Evolutionary conservation across 2,329 filamentous ascomycete genomes (phyloP).

Genomic region (Acrocalymma vagum): DNA sequence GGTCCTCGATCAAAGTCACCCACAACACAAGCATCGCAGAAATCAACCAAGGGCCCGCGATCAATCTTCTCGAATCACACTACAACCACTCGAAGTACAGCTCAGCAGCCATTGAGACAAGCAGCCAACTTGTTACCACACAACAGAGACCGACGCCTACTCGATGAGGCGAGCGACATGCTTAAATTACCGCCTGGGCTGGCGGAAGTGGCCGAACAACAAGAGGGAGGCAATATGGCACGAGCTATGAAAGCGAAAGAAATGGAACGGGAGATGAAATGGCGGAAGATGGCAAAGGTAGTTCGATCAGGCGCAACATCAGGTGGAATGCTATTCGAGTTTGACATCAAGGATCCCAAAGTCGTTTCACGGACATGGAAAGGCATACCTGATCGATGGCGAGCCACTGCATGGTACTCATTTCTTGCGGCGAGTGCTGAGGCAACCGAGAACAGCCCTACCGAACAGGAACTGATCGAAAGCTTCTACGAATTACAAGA

Average conservation of each 20-base stretch:
- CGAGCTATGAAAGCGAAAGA: conserved; percentile 65
- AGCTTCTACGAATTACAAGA: conserved; percentile 77
- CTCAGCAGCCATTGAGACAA: conserved; percentile 57
- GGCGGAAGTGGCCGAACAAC: conserved; percentile 52
- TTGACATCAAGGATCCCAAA: conserved; percentile 80
- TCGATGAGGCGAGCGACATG: conserved; percentile 72
- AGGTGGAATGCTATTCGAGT: conserved; percentile 75
- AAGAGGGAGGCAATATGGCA: conserved; percentile 58
- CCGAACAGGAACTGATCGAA: conserved; percentile 75
- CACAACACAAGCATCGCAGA: conserved; percentile 50
- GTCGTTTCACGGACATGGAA: conserved; percentile 95
- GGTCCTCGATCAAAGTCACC: conserved; percentile 49
- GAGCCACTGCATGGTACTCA: conserved; percentile 91
- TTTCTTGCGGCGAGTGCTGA: conserved; percentile 84
- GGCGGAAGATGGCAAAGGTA: conserved; percentile 70
- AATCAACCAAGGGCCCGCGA: conserved; percentile 52
- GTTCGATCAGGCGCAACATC: conserved; percentile 58
- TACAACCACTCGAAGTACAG: conserved; percentile 51
- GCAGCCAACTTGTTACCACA: conserved; percentile 62
- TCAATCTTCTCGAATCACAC: conserved; percentile 47
- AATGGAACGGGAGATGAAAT: conserved; percentile 70
- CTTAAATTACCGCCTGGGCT: conserved; percentile 66
- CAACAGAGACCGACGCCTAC: conserved; percentile 61
- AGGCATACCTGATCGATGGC: conserved; percentile 96
- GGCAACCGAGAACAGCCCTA: conserved; percentile 66